phyloP scores from a whole-genome alignment of 148 eudicot species.

The Fagopyrum esculentum region DNA sequence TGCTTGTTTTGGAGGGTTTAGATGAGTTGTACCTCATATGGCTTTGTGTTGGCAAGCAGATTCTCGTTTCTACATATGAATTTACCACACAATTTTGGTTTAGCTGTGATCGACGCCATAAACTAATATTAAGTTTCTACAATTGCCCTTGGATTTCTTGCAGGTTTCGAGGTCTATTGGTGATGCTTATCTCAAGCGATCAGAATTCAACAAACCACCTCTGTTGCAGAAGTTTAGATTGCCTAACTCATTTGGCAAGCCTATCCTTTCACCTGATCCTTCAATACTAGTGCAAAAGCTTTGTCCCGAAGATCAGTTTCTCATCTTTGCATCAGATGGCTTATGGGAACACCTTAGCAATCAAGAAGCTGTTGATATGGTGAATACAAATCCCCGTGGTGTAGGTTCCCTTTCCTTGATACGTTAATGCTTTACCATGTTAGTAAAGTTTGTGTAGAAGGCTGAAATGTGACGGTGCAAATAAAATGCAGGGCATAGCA shows the following conservation, averaged over 20 bases:
- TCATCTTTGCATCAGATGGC: slow-evolving; percentile 82
- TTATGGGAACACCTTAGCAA: slow-evolving; percentile 84
- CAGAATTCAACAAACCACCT: slow-evolving; percentile 65
- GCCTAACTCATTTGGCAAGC: slow-evolving; percentile 45
- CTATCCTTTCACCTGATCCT: slow-evolving; percentile 62
- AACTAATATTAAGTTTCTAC: background rate
- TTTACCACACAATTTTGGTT: background rate
- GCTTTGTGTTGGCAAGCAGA: too few relatives aligned
- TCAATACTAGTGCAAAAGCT: slow-evolving; percentile 48
- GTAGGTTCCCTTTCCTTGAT: slow-evolving; percentile 27
- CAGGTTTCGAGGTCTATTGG: slow-evolving; percentile 81
- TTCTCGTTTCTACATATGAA: too few relatives aligned
- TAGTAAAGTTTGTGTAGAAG: background rate
- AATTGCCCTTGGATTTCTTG: background rate
- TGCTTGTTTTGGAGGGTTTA: background rate
- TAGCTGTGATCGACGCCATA: background rate
- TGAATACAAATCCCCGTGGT: slow-evolving; percentile 40
- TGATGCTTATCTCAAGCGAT: slow-evolving; percentile 69
- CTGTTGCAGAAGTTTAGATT: slow-evolving; percentile 54
- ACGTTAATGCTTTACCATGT: background rate
- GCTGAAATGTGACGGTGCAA: background rate
- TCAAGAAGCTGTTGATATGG: slow-evolving; percentile 70
- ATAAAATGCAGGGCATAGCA: slow-evolving; percentile 51
- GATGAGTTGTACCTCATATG: too few relatives aligned
- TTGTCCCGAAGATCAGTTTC: slow-evolving; percentile 52